Percentiles rank a stretch among this genome's conserved stretches.
These are phyloP conservation scores for Scutellaria minor DNA, from an alignment of 257 asterid genomes.

Conservation along the genomic window DNA sequence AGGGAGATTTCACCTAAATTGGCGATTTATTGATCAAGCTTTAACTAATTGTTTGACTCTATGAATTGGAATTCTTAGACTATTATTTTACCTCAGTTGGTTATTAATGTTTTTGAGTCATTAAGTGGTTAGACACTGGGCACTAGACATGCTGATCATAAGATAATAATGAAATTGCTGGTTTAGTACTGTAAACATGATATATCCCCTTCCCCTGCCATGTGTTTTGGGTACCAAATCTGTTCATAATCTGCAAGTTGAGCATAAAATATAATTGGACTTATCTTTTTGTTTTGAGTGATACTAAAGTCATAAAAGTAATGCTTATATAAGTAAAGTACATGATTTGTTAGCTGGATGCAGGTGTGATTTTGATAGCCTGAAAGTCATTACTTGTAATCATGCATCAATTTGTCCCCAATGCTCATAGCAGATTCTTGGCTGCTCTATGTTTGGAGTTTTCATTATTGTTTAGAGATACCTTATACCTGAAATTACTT, in stretches of 20 bases:
- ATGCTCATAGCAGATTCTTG: conserved; percentile 8
- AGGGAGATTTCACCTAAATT: background rate
- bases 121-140: background rate
- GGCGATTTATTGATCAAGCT: conserved; percentile 16
- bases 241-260: background rate
- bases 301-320: background rate
- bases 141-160: background rate
- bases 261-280: background rate
- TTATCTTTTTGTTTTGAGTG: background rate
- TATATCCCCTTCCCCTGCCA: background rate
- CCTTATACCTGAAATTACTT: conserved; percentile 14
- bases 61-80: background rate
- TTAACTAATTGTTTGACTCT: background rate
- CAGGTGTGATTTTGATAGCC: background rate
- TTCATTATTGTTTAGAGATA: background rate
- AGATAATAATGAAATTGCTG: background rate
- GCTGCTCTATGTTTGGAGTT: background rate
- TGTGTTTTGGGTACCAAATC: background rate
- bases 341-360: conserved; percentile 12
- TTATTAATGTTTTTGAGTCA: conserved; percentile 3
- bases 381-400: background rate
- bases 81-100: conserved; percentile 4
- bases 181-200: background rate
- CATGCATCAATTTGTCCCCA: background rate
- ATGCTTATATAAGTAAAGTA: background rate